Conservation (phyloP, 495 filamentous ascomycete genomes). For the Lepidopterella palustris region DNA sequence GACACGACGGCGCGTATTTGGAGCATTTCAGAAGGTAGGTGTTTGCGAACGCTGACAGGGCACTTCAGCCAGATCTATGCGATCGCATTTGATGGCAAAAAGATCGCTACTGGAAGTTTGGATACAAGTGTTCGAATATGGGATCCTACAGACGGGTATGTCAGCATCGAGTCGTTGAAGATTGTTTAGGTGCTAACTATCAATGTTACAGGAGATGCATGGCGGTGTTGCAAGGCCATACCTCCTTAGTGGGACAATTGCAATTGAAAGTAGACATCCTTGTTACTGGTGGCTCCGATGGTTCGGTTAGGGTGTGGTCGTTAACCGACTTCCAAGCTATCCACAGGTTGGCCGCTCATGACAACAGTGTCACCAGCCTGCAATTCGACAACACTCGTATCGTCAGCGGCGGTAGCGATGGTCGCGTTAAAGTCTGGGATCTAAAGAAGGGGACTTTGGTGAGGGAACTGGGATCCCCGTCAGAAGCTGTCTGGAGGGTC, state of each 20-base stretch:
- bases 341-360: conserved; percentile 91
- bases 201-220: conserved; percentile 57
- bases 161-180: conserved; percentile 16
- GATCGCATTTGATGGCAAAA: conserved; percentile 87
- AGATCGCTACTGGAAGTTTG: conserved; percentile 93
- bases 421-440: conserved; percentile 96
- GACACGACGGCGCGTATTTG: conserved; percentile 95
- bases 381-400: conserved; percentile 94
- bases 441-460: conserved; percentile 83
- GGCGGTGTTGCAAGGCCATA: conserved; percentile 94
- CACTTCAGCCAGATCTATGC: conserved; percentile 99
- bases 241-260: conserved; percentile 91
- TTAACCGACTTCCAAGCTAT: conserved; percentile 81
- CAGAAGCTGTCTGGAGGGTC: conserved; percentile 94
- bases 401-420: conserved; percentile 91
- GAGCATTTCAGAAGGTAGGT: conserved; percentile 91
- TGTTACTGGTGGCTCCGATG: conserved; percentile 93
- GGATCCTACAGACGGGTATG: conserved; percentile 85
- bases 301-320: conserved; percentile 92
- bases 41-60: conserved; percentile 79
- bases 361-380: conserved; percentile 94
- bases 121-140: conserved; percentile 96
- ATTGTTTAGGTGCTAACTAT: conserved; percentile 20
- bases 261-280: conserved; percentile 92
- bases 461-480: conserved; percentile 79